Percentiles rank a stretch among this genome's conserved stretches.
These are phyloP conservation scores for Fusarium poae DNA, from an alignment of 2,329 filamentous ascomycete genomes.

Conservation along the genomic window DNA sequence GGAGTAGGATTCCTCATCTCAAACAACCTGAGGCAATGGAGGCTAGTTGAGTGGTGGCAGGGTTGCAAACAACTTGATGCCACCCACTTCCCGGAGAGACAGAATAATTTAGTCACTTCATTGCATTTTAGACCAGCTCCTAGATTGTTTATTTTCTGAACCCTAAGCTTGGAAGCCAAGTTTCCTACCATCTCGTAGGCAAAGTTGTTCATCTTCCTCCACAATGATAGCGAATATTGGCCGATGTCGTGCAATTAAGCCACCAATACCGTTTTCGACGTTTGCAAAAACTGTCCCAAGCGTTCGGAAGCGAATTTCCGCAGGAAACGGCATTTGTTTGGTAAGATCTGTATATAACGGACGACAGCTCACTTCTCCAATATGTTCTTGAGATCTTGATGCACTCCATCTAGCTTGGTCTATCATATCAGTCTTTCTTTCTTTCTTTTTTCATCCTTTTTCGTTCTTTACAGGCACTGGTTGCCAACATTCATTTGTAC, in stretches of 20 bases:
- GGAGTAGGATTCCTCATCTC: slow-evolving; percentile 8
- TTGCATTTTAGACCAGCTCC: rapidly evolving
- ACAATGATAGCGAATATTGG: slow-evolving; percentile 30
- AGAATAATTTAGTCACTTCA: not conserved
- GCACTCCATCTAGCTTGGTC: slow-evolving; percentile 26
- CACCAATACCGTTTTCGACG: slow-evolving; percentile 26
- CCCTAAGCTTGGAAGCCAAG: not conserved
- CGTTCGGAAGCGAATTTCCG: slow-evolving; percentile 26
- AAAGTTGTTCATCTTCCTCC: slow-evolving; percentile 9
- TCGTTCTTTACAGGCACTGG: slow-evolving; percentile 40
- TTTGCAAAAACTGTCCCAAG: slow-evolving; percentile 28
- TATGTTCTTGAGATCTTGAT: not conserved
- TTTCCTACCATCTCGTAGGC: not conserved
- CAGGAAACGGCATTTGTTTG: not conserved
- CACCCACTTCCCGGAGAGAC: not conserved
- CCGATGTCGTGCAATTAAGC: slow-evolving; percentile 26
- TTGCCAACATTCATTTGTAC: slow-evolving; percentile 33
- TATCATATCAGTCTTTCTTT: slow-evolving; percentile 26
- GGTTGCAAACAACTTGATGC: not conserved
- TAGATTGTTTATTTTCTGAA: not conserved
- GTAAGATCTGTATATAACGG: slow-evolving; percentile 20
- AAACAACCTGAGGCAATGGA: slow-evolving; percentile 17
- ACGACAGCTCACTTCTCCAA: not conserved
- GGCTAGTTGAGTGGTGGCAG: not conserved
- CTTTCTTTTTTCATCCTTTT: slow-evolving; percentile 2